Evolutionary conservation across 257 asterid genomes (phyloP), one percentile per base, ranked within the genome.

Genomic region (Nicotiana sylvestris): DNA sequence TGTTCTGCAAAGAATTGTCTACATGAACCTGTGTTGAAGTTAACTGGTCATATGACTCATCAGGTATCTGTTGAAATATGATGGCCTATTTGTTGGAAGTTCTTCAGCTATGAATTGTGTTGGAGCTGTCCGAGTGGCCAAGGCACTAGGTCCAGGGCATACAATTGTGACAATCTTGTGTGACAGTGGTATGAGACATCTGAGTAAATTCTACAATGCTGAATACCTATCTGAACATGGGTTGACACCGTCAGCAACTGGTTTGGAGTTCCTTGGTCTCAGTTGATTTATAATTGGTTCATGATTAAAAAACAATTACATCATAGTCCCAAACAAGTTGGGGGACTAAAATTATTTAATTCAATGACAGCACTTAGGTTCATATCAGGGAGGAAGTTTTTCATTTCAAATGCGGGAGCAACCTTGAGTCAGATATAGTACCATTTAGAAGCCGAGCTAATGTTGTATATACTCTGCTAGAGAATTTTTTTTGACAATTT

Each of bases 31-130:
- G 53, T 76, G 77, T 30, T 67, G 25, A 43, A 58, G 25, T 46
- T 30, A 51, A n/a, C 32, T 82, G 66, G n/a, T 81, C 8, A 15
- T 43, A 66, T 39, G 77, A 58, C 65, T 60, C 33, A 35, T 79
- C 88, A 93, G 98, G 97, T 93, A 88, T 76, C 89, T 96, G 43
- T 80, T 96, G 92, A 89, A 89, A 91, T 90, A 93, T 2, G 97
- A 96, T 64, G 99, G 98, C n/a, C 97, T 96, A 79, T 95, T 96
- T 89, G 89, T 96, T 46, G 99, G 99, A 86, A 96, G 99, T 91
- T 94, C 98, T 66, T 94, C 98, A 2, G 98, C 98, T 2, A 94
- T 96, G 97, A 96, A 96, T 85, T 96, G 99, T 88, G 99, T 96
- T 64, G 99, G 98, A 86, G 99, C 99, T 33, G 93, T 96, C 37